Percentiles rank a stretch among this genome's conserved stretches.
These are phyloP conservation scores for Daucus carota DNA, from an alignment of 129 eudicot genomes.

Conservation along the genomic window DH1_v3.0 NC_030381.2:53508501-53509000, in stretches of 20 bases:
- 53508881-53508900: neutral
- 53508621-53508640: constrained; percentile 86
- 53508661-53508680: constrained; percentile 13
- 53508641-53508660: constrained; percentile 68
- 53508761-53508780: constrained; percentile 73
- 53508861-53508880: neutral
- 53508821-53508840: constrained; percentile 45
- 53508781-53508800: constrained; percentile 38
- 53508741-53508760: constrained; percentile 83
- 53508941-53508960: constrained; percentile 36
- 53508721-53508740: constrained; percentile 12
- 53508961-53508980: constrained; percentile 60
- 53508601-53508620: constrained; percentile 74
- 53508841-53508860: constrained; percentile 17
- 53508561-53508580: constrained; percentile 95
- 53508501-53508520: neutral
- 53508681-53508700: neutral
- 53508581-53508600: constrained; percentile 77
- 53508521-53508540: neutral
- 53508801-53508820: constrained; percentile 39
- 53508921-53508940: neutral
- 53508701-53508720: constrained; percentile 11
- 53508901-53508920: neutral
- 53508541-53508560: constrained; percentile 20
- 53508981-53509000: constrained; percentile 65